Evolutionary conservation across 169 alveolate species (phyloP).

Genomic region (Plasmodium inui): DNA sequence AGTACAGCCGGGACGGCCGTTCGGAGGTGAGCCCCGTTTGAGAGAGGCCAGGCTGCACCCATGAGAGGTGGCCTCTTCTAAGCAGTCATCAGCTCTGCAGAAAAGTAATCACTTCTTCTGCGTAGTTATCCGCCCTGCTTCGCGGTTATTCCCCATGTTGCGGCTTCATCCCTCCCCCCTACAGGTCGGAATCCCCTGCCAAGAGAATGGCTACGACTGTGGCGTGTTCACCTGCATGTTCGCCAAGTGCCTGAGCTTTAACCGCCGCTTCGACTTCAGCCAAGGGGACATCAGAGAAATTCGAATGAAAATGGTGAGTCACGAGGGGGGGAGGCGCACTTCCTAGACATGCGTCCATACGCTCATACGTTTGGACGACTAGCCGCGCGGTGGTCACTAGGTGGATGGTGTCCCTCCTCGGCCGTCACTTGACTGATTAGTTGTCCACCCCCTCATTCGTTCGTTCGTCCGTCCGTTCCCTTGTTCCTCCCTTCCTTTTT

Average conservation of each 20-base stretch:
- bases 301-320: slow-evolving; percentile 83
- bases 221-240: slow-evolving; percentile 92
- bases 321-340: slow-evolving; percentile 14
- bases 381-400: not conserved
- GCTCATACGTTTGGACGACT: not conserved
- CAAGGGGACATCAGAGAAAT: slow-evolving; percentile 80
- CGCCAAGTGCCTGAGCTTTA: slow-evolving; percentile 89
- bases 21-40: slow-evolving; percentile 31
- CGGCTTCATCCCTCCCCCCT: not conserved
- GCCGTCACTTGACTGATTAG: not conserved
- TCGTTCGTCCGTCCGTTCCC: not conserved
- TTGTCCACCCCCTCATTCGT: not conserved
- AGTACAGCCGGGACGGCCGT: slow-evolving; percentile 9
- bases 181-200: slow-evolving; percentile 83
- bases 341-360: not conserved
- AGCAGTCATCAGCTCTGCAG: not conserved
- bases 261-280: slow-evolving; percentile 86
- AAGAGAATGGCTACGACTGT: slow-evolving; percentile 90
- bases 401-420: not conserved
- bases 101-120: too few species aligned
- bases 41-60: not conserved
- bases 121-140: not conserved
- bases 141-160: not conserved
- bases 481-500: not conserved
- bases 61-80: not conserved